These are phyloP conservation scores for Naganishia albida DNA, from an alignment of 1,284 basidiomycete species.

Conservation along the genomic window DNA sequence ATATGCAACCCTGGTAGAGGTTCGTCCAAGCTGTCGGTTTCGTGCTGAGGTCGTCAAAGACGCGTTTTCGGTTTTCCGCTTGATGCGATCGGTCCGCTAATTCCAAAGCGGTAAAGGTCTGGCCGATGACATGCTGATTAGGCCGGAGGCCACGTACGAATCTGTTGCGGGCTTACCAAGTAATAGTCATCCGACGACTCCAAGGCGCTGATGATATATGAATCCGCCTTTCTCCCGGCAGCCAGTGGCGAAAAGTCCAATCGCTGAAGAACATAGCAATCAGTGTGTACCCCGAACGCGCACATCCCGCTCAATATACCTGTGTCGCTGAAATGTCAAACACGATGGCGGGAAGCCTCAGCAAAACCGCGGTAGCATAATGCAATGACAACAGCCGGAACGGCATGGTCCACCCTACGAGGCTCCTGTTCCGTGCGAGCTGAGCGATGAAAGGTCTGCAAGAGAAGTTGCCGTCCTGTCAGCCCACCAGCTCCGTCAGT, in stretches of 20 bases:
- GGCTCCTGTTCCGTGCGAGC: conserved; percentile 20
- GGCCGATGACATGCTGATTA: background rate
- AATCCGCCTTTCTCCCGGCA: conserved; percentile 28
- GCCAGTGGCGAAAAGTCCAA: conserved; percentile 33
- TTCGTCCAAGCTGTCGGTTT: conserved; percentile 66
- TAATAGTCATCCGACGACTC: conserved; percentile 45
- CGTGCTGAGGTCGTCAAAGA: conserved; percentile 71
- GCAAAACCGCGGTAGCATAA: conserved; percentile 25
- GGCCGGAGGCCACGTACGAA: background rate
- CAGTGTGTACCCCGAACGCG: no score
- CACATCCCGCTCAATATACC: conserved; percentile 9
- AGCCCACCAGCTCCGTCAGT: background rate
- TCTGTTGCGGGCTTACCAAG: conserved; percentile 36
- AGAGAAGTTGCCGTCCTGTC: background rate
- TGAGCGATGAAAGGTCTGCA: conserved; percentile 31
- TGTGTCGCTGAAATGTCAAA: conserved; percentile 34
- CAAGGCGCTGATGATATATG: conserved; percentile 62
- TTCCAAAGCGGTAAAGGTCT: conserved; percentile 51
- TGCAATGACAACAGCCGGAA: conserved; percentile 24
- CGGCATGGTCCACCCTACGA: conserved; percentile 12
- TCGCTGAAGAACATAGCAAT: conserved; percentile 22
- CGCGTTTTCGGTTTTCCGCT: conserved; percentile 57
- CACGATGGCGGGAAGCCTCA: conserved; percentile 31
- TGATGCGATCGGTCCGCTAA: conserved; percentile 46
- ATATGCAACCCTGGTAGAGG: conserved; percentile 62